Conservation (phyloP, 257 asterid genomes). For the Ligustrum vulgare region DNA sequence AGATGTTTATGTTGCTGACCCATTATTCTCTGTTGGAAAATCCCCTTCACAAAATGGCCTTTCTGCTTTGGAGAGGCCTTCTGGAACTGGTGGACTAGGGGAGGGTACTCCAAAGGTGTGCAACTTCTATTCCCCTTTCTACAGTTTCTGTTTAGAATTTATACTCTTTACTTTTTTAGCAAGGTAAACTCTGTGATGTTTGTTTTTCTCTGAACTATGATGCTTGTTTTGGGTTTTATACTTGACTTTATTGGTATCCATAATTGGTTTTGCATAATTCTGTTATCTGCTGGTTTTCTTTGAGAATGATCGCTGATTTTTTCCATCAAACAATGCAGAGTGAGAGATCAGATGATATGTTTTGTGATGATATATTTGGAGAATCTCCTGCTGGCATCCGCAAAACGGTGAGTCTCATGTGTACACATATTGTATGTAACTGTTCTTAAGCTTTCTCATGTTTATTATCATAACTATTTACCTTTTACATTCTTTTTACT, state of each 20-base stretch:
- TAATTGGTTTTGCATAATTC: background rate
- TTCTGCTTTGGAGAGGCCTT: conserved; percentile 42
- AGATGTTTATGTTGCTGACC: conserved; percentile 52
- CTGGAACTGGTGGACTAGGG: conserved; percentile 82
- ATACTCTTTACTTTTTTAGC: background rate
- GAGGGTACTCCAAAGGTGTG: conserved; percentile 93
- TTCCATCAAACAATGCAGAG: conserved; percentile 58
- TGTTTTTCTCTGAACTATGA: conserved; percentile 2
- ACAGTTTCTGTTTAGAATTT: background rate
- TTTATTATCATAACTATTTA: background rate
- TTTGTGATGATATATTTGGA: conserved; percentile 94
- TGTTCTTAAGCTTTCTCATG: background rate
- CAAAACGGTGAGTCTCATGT: conserved; percentile 49
- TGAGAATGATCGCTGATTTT: conserved; percentile 17
- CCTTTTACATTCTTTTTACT: background rate
- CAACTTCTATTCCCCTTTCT: conserved; percentile 10
- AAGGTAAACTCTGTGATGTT: background rate
- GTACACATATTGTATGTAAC: background rate
- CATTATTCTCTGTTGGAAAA: conserved; percentile 74
- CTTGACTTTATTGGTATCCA: too few relatives aligned
- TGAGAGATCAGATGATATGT: conserved; percentile 77
- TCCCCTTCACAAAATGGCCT: conserved; percentile 67
- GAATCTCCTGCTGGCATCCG: conserved; percentile 87
- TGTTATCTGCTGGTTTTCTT: conserved; percentile 12
- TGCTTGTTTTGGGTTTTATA: background rate